phyloP scores from a whole-genome alignment of 352 stramenopile genomes.

The Phytophthora sp. region DNA sequence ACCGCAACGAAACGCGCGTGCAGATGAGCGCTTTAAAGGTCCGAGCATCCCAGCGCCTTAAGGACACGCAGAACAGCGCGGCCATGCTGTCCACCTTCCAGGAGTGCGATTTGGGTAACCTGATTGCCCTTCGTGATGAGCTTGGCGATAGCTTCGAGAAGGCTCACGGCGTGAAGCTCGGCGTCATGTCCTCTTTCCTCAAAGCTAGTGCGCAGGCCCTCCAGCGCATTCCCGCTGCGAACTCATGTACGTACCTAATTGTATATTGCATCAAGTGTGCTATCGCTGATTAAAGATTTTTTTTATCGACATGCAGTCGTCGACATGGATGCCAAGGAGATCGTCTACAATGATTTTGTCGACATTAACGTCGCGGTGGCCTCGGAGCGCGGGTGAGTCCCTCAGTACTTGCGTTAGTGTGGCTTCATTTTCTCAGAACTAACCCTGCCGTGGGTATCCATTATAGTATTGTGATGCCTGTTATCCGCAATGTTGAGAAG shows the following conservation, averaged over 20 bases:
- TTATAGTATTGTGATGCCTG: slow-evolving; percentile 96
- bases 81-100: slow-evolving; percentile 99
- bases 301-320: slow-evolving; percentile 74
- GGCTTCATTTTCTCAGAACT: no score
- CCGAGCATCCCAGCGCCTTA: slow-evolving; percentile 95
- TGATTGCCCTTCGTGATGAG: slow-evolving; percentile 94
- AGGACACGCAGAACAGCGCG: slow-evolving; percentile 98
- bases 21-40: slow-evolving; percentile 98
- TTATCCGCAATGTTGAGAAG: slow-evolving; percentile 97
- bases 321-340: slow-evolving; percentile 98
- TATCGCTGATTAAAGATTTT: slow-evolving; percentile 11
- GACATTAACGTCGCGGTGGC: slow-evolving; percentile 99
- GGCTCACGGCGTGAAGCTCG: slow-evolving; percentile 97
- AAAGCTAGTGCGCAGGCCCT: slow-evolving; percentile 95
- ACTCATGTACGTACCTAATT: slow-evolving; percentile 86
- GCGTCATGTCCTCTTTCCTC: slow-evolving; percentile 99
- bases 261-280: not conserved
- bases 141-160: slow-evolving; percentile 95
- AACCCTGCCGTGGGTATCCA: slow-evolving; percentile 2
- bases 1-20: slow-evolving; percentile 77
- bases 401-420: not conserved
- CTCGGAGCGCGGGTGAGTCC: slow-evolving; percentile 85
- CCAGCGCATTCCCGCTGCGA: slow-evolving; percentile 95
- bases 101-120: slow-evolving; percentile 96
- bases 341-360: slow-evolving; percentile 99